These are phyloP conservation scores for Eimeria acervulina DNA, from an alignment of 169 alveolate genomes.

Conservation along the genomic window DNA sequence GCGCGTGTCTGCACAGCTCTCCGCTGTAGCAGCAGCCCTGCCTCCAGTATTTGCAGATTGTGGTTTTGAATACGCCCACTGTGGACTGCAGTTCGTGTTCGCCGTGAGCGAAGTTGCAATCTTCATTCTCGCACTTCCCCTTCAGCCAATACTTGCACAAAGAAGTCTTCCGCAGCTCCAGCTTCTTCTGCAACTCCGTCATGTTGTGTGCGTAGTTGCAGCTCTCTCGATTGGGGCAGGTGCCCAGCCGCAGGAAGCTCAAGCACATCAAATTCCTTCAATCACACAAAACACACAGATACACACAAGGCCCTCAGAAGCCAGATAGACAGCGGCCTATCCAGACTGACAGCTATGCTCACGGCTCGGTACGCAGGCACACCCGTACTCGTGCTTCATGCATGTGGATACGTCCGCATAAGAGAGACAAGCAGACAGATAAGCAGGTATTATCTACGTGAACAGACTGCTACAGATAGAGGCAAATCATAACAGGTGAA, in stretches of 20 bases:
- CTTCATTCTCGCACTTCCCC: conserved; percentile 84
- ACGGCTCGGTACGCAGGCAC: too few relatives aligned
- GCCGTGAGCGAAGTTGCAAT: conserved; percentile 89
- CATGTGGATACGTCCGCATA: too few relatives aligned
- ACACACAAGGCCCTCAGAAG: background rate
- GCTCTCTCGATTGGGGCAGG: conserved; percentile 65
- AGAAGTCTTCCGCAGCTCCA: conserved; percentile 84
- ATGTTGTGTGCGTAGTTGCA: conserved; percentile 81
- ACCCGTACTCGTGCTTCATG: too few relatives aligned
- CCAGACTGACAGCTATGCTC: background rate
- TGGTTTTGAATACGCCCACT: conserved; percentile 87
- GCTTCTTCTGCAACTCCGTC: conserved; percentile 79
- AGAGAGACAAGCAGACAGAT: too few relatives aligned
- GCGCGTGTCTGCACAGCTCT: conserved; percentile 88
- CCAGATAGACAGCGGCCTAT: background rate
- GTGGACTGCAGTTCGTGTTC: conserved; percentile 88
- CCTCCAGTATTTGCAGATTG: conserved; percentile 89
- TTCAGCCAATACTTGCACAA: conserved; percentile 83
- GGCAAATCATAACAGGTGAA: too few relatives aligned
- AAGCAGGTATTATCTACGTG: too few relatives aligned
- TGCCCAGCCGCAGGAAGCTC: conserved; percentile 54
- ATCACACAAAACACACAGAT: background rate
- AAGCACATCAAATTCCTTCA: conserved; percentile 76
- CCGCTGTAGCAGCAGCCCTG: conserved; percentile 88
- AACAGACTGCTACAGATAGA: too few relatives aligned